phyloP scores from a whole-genome alignment of 208 protist species.

The Borovskyia barvae region DNA sequence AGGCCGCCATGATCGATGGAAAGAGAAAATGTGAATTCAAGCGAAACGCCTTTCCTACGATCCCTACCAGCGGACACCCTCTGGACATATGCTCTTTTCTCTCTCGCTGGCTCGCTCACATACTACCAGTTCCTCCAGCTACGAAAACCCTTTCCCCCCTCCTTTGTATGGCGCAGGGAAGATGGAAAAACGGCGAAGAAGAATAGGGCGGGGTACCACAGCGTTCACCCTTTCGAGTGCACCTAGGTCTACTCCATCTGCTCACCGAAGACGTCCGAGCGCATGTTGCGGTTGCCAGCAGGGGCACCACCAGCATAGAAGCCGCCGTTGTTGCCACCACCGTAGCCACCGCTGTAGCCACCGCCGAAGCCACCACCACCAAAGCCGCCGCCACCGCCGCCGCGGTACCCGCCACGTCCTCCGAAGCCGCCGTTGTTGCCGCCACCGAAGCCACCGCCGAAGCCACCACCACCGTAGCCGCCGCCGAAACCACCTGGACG shows the following conservation, averaged over 20 bases:
- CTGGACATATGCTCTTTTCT: too few relatives aligned
- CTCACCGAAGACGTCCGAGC: slow-evolving; percentile 56
- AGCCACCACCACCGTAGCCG: slow-evolving; percentile 21
- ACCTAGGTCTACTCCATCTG: slow-evolving; percentile 20
- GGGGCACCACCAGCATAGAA: slow-evolving; percentile 19
- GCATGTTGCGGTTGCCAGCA: slow-evolving; percentile 24
- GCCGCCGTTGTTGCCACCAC: slow-evolving; percentile 21
- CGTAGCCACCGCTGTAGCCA: slow-evolving; percentile 13
- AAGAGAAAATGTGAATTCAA: too few relatives aligned
- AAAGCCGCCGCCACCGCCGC: slow-evolving; percentile 11
- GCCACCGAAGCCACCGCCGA: slow-evolving; percentile 16
- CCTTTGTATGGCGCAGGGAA: too few relatives aligned
- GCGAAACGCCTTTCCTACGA: too few relatives aligned
- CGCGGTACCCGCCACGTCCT: slow-evolving; percentile 11
- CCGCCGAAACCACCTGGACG: slow-evolving; percentile 28
- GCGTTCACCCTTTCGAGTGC: too few relatives aligned
- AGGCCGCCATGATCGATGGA: too few relatives aligned
- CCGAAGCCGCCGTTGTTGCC: slow-evolving; percentile 19
- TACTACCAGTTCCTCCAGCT: too few relatives aligned
- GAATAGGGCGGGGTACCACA: too few relatives aligned
- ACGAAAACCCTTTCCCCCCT: too few relatives aligned
- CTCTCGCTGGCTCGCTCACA: too few relatives aligned
- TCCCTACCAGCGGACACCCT: too few relatives aligned
- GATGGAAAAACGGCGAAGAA: too few relatives aligned
- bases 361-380: slow-evolving; percentile 13